phyloP scores from a whole-genome alignment of 352 stramenopile species.

The Globisporangium splendens region DNA sequence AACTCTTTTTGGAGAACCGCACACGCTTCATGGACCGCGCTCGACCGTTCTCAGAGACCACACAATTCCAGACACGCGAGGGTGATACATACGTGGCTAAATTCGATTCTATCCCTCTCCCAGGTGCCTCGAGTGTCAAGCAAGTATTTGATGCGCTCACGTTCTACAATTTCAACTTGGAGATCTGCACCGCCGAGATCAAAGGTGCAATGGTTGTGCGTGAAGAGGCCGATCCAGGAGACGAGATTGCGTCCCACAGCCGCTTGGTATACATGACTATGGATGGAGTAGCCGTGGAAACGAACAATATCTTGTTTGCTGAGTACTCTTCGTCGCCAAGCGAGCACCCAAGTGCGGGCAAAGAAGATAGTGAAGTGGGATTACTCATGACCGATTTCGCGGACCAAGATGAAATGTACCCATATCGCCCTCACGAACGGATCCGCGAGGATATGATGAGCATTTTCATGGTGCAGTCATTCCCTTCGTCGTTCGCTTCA shows the following conservation, averaged over 20 bases:
- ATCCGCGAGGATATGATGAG: neutral
- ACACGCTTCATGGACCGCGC: neutral
- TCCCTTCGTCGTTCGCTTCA: too few relatives aligned
- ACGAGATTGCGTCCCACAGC: neutral
- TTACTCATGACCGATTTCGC: constrained; percentile 4
- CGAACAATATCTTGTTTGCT: constrained; percentile 2
- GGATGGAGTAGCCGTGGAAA: neutral
- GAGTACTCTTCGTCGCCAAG: neutral
- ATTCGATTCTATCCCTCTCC: neutral
- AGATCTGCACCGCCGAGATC: neutral
- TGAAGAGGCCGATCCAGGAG: constrained; percentile 1
- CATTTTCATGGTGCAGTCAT: neutral
- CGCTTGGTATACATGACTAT: neutral
- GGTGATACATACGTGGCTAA: neutral
- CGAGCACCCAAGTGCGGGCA: too few relatives aligned
- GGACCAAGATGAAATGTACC: constrained; percentile 1
- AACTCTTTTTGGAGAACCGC: neutral
- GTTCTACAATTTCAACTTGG: constrained; percentile 2
- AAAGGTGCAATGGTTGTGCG: neutral
- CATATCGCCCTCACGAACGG: neutral
- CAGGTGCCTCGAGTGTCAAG: constrained; percentile 1
- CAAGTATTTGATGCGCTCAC: constrained; percentile 4
- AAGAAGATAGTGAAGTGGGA: neutral
- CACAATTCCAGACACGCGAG: neutral
- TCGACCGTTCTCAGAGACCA: neutral